A percentile compares a stretch with the other conserved stretches of the same genome.
phyloP scores from a whole-genome alignment of 2,329 filamentous ascomycete species.

The Ceratocystis huliohia region DNA sequence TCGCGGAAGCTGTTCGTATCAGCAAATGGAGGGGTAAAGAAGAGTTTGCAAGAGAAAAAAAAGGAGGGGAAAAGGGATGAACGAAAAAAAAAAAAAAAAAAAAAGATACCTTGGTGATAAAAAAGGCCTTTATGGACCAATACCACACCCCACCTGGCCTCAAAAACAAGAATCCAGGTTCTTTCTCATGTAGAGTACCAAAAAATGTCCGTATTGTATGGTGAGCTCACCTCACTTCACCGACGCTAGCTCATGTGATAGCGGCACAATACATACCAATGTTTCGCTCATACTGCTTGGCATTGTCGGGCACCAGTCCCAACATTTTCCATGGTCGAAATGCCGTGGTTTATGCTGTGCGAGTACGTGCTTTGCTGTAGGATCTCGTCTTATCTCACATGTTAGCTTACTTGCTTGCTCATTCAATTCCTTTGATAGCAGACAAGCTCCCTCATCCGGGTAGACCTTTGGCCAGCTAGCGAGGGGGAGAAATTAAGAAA shows the following conservation, averaged over 20 bases:
- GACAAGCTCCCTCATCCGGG: no score
- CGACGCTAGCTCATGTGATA: not conserved
- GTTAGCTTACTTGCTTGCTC: not conserved
- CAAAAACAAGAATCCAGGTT: not conserved
- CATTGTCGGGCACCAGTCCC: not conserved
- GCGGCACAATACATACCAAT: not conserved
- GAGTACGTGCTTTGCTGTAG: slow-evolving; percentile 2
- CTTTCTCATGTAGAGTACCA: not conserved
- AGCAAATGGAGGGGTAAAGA: not conserved
- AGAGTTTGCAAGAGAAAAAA: not conserved
- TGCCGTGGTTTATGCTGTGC: not conserved
- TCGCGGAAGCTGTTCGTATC: not conserved
- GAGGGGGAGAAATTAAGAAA: no score
- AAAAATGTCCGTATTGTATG: not conserved
- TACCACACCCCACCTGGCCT: not conserved
- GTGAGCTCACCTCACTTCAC: not conserved
- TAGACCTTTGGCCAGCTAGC: no score
- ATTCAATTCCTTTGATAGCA: no score
- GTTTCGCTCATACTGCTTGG: not conserved
- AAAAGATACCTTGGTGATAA: not conserved
- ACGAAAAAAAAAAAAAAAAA: not conserved
- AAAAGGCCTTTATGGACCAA: not conserved
- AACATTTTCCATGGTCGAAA: not conserved
- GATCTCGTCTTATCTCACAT: not conserved
- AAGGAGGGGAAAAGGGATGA: not conserved